A percentile compares a stretch with the other conserved stretches of the same genome.
Evolutionary conservation across 2,329 filamentous ascomycete species (phyloP).

Genomic region (Colletotrichum paranaense): DNA sequence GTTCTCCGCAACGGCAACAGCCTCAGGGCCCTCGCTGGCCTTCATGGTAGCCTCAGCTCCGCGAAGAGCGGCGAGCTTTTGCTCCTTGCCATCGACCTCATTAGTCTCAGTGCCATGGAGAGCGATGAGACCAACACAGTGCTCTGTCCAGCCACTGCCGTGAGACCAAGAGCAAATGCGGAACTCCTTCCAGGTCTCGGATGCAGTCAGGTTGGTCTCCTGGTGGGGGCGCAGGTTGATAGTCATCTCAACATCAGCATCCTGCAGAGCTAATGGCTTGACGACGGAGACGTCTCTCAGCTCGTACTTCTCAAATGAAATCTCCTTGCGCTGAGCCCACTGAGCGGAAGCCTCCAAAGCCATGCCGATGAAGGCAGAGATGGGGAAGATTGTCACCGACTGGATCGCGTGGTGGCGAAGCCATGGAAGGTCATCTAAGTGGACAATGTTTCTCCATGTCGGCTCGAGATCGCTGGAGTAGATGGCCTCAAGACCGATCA

Average conservation of each 20-base stretch:
- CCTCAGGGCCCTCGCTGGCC: conserved; percentile 42
- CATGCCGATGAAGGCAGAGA: conserved; percentile 65
- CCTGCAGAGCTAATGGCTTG: conserved; percentile 58
- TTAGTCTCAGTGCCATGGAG: conserved; percentile 50
- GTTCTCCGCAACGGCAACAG: conserved; percentile 36
- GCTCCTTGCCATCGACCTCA: conserved; percentile 51
- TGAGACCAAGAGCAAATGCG: conserved; percentile 64
- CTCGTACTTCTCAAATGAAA: conserved; percentile 54
- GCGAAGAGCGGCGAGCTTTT: conserved; percentile 40
- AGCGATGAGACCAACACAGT: conserved; percentile 65
- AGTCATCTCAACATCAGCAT: conserved; percentile 62
- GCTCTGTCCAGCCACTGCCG: conserved; percentile 66
- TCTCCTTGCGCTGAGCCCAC: conserved; percentile 36
- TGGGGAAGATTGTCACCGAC: conserved; percentile 65
- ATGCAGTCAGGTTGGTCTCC: conserved; percentile 53
- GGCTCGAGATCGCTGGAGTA: conserved; percentile 58
- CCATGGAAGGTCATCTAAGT: conserved; percentile 64
- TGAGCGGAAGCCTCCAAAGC: conserved; percentile 58
- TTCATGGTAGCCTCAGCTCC: conserved; percentile 45
- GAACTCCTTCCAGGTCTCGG: conserved; percentile 66
- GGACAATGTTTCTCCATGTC: conserved; percentile 61
- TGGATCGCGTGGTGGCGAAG: conserved; percentile 69
- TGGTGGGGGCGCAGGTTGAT: conserved; percentile 56
- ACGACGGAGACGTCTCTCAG: conserved; percentile 59
- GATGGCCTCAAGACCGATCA: conserved; percentile 58